These are phyloP conservation scores for Trifolium subterraneum DNA, from an alignment of 306 rosid species.

Conservation along the genomic window DNA sequence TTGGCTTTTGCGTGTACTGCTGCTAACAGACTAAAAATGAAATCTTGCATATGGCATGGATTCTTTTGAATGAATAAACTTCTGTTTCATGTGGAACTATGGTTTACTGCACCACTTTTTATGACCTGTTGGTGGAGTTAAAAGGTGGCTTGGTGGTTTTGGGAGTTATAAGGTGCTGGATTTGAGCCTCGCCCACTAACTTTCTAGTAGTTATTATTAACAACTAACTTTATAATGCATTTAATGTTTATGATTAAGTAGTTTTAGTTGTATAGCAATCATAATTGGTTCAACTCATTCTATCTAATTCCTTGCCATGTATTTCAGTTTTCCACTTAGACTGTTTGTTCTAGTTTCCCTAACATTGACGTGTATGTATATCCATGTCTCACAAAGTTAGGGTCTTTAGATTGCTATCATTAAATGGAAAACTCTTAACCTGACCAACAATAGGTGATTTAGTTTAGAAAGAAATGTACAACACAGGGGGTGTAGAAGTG, in stretches of 20 bases:
- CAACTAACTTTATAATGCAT: too few relatives aligned
- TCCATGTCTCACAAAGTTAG: neutral
- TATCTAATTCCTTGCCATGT: too few relatives aligned
- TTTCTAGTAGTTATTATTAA: too few relatives aligned
- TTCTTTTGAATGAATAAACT: neutral
- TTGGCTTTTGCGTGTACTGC: neutral
- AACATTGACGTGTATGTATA: neutral
- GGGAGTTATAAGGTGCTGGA: too few relatives aligned
- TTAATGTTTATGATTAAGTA: too few relatives aligned
- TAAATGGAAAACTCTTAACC: neutral
- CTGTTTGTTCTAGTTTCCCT: neutral
- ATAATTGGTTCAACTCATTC: neutral
- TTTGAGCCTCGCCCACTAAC: too few relatives aligned
- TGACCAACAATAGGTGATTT: too few relatives aligned
- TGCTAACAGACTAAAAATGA: slow-evolving; percentile 1
- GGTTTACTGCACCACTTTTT: neutral
- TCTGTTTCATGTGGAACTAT: neutral
- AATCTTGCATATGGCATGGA: neutral
- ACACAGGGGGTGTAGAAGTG: too few relatives aligned
- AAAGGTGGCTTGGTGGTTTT: too few relatives aligned
- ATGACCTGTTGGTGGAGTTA: neutral
- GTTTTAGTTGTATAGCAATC: neutral
- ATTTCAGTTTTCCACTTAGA: neutral
- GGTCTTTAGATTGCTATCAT: neutral
- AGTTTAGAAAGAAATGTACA: too few relatives aligned